Conservation (phyloP, 23 red algal genomes). For the Cyanidium caldarium region DNA sequence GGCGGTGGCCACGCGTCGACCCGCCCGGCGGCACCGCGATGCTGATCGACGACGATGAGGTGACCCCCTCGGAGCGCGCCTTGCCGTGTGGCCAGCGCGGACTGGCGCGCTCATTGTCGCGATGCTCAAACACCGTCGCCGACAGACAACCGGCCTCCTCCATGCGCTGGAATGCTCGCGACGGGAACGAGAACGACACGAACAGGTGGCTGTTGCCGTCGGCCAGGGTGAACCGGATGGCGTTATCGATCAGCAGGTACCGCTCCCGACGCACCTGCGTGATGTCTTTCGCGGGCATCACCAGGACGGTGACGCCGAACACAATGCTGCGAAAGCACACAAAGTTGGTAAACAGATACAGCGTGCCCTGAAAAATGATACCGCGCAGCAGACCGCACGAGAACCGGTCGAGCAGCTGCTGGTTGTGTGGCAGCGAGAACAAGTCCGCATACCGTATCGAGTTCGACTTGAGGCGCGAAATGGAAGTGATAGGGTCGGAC, state of each 20-base stretch:
- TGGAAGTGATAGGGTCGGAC: not conserved
- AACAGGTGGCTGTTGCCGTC: not conserved
- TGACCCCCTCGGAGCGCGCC: too few relatives aligned
- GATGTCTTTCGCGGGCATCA: not conserved
- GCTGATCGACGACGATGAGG: too few relatives aligned
- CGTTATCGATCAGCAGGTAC: not conserved
- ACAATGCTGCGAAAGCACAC: conserved; percentile 4
- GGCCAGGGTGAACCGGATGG: not conserved
- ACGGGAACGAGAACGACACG: not conserved
- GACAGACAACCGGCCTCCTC: not conserved
- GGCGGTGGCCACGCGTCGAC: not conserved
- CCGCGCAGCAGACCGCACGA: not conserved
- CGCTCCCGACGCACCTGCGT: not conserved
- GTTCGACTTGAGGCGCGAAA: not conserved
- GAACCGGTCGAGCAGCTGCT: not conserved
- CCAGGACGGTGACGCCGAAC: not conserved
- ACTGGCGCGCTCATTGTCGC: not conserved
- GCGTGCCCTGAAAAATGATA: conserved; percentile 3
- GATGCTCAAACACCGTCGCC: not conserved
- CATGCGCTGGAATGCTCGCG: not conserved
- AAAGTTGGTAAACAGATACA: not conserved
- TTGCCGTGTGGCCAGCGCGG: too few relatives aligned
- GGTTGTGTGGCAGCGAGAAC: not conserved
- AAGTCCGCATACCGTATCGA: not conserved
- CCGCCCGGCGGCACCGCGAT: not conserved